phyloP scores from a whole-genome alignment of 2,329 filamentous ascomycete genomes.

The Venturia effusa region DNA sequence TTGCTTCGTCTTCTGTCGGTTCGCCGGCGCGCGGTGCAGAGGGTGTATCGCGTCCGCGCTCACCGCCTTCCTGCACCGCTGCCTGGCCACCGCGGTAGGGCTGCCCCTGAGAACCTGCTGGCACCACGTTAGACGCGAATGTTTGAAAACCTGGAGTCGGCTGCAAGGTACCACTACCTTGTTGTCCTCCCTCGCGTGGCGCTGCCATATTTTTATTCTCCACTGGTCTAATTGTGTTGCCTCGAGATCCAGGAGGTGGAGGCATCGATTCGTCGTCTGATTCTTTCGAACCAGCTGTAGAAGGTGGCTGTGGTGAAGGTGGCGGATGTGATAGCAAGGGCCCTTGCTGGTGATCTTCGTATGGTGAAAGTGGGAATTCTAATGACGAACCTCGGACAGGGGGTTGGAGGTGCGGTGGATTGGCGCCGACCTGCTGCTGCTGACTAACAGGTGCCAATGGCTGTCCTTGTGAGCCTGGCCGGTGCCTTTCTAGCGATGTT shows the following conservation, averaged over 20 bases:
- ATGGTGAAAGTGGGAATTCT: conserved; percentile 5
- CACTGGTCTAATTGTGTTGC: conserved; percentile 7
- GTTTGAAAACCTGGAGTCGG: conserved; percentile 27
- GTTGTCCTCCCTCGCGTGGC: conserved; percentile 8
- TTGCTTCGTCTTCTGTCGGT: conserved; percentile 32
- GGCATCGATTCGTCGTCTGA: conserved; percentile 9
- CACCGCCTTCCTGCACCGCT: conserved; percentile 16
- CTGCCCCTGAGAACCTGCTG: conserved; percentile 33
- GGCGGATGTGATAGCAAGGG: conserved; percentile 23
- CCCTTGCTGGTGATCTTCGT: conserved; percentile 15
- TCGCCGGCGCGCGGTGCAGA: conserved; percentile 26
- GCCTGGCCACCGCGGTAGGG: conserved; percentile 28
- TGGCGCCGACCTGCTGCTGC: background rate
- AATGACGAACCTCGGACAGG: background rate
- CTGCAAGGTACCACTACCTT: background rate
- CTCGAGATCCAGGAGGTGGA: background rate
- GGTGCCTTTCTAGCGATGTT: conserved; percentile 3
- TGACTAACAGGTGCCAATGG: conserved; percentile 8
- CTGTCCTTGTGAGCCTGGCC: conserved; percentile 5
- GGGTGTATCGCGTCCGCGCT: conserved; percentile 33
- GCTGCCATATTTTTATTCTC: background rate
- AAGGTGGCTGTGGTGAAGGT: conserved; percentile 10
- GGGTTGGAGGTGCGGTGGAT: conserved; percentile 6
- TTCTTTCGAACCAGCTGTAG: conserved; percentile 7
- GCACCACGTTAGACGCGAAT: conserved; percentile 35